phyloP scores from a whole-genome alignment of 1,284 basidiomycete species.

The Phenoliferia sp. region DNA sequence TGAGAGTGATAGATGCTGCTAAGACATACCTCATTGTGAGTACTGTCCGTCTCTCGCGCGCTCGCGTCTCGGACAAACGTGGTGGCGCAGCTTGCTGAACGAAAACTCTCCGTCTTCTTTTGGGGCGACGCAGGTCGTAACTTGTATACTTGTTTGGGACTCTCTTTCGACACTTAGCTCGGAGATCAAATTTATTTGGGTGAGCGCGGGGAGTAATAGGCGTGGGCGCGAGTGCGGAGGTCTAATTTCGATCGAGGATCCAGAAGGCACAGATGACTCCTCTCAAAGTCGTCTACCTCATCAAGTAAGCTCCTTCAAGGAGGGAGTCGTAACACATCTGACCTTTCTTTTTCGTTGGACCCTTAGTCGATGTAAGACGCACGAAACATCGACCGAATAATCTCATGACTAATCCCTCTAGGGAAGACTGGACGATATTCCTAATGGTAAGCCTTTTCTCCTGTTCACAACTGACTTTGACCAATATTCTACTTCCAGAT shows the following conservation, averaged over 20 bases:
- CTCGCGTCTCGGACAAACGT: not conserved
- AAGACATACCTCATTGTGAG: not conserved
- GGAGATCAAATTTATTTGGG: not conserved
- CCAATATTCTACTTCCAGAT: too few relatives aligned
- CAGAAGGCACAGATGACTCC: not conserved
- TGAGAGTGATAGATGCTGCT: not conserved
- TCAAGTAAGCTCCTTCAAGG: too few relatives aligned
- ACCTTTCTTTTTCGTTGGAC: too few relatives aligned
- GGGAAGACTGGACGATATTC: not conserved
- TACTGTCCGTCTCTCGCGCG: not conserved
- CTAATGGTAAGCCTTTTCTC: too few relatives aligned
- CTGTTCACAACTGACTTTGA: too few relatives aligned
- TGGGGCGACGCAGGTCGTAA: not conserved
- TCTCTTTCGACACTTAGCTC: not conserved
- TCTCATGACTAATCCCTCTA: too few relatives aligned
- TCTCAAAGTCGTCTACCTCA: not conserved
- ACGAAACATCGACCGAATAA: too few relatives aligned
- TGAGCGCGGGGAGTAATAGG: too few relatives aligned
- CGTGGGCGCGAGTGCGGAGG: too few relatives aligned
- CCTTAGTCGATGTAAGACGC: too few relatives aligned
- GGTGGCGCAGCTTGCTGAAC: not conserved
- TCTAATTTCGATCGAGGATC: too few relatives aligned
- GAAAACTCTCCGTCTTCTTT: not conserved
- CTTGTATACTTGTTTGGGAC: not conserved
- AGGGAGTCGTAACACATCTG: too few relatives aligned